Evolutionary conservation across 2,329 filamentous ascomycete species (phyloP).

Genomic region (Microdochium nivale): DNA sequence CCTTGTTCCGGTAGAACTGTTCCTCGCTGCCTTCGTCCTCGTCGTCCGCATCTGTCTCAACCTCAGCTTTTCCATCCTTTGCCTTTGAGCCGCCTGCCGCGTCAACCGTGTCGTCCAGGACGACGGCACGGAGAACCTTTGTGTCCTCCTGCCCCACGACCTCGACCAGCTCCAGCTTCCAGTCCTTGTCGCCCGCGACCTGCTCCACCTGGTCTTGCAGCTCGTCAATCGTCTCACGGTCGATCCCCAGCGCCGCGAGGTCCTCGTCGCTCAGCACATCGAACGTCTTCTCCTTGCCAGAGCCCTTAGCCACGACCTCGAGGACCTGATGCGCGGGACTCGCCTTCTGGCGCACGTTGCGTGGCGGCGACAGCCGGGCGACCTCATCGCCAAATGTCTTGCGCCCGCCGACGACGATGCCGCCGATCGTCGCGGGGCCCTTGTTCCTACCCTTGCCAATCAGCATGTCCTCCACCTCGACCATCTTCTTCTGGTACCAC

Average conservation of each 20-base stretch:
- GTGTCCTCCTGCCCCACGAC: slow-evolving; percentile 34
- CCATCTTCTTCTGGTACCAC: slow-evolving; percentile 25
- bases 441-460: slow-evolving; percentile 13
- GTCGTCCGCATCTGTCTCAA: slow-evolving; percentile 10
- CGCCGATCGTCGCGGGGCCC: slow-evolving; percentile 35
- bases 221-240: slow-evolving; percentile 58
- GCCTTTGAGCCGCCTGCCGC: slow-evolving; percentile 10
- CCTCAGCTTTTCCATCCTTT: slow-evolving; percentile 7
- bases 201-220: slow-evolving; percentile 61
- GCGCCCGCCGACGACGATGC: slow-evolving; percentile 42
- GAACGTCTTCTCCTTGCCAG: slow-evolving; percentile 34
- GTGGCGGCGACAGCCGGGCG: slow-evolving; percentile 33
- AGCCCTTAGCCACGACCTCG: slow-evolving; percentile 35
- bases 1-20: slow-evolving; percentile 33
- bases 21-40: slow-evolving; percentile 38
- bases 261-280: slow-evolving; percentile 56
- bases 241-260: slow-evolving; percentile 58
- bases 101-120: slow-evolving; percentile 23
- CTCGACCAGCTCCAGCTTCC: slow-evolving; percentile 76
- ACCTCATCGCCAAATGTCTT: slow-evolving; percentile 38
- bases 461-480: slow-evolving; percentile 28
- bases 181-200: slow-evolving; percentile 61
- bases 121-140: slow-evolving; percentile 18
- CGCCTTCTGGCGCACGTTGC: slow-evolving; percentile 11
- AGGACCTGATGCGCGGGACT: slow-evolving; percentile 20